A percentile compares a stretch with the other conserved stretches of the same genome.
These are phyloP conservation scores for Penicillium paxilli DNA, from an alignment of 495 filamentous ascomycete genomes.

Conservation along the genomic window DNA sequence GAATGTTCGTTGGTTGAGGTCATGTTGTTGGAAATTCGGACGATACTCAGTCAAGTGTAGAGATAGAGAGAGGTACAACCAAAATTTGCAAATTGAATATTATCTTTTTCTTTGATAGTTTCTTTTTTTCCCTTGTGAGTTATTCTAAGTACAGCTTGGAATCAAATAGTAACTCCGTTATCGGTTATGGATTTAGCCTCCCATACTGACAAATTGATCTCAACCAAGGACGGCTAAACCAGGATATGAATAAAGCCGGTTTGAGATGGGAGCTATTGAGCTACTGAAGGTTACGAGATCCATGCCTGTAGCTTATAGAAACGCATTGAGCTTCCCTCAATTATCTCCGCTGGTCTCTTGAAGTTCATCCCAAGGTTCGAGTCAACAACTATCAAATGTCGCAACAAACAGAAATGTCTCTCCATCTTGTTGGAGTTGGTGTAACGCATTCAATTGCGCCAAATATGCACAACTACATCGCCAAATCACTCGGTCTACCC, in stretches of 20 bases:
- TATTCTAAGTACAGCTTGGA: background rate
- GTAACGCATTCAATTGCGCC: slow-evolving; percentile 45
- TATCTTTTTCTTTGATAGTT: background rate
- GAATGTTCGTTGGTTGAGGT: background rate
- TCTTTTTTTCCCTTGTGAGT: background rate
- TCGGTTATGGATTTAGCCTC: slow-evolving; percentile 8
- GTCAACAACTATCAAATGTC: too few species aligned
- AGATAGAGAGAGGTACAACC: too few species aligned
- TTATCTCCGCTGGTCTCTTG: too few species aligned
- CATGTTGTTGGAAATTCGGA: too few species aligned
- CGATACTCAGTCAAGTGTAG: too few species aligned
- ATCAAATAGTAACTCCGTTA: background rate
- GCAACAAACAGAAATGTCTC: slow-evolving; percentile 9
- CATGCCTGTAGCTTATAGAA: background rate
- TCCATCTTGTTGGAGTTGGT: slow-evolving; percentile 43
- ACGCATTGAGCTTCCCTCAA: too few species aligned
- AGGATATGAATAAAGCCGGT: background rate
- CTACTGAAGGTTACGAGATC: background rate
- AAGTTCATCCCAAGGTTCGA: too few species aligned
- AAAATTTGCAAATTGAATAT: background rate
- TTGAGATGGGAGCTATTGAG: background rate
- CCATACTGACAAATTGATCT: background rate
- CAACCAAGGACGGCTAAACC: background rate
- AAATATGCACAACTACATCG: slow-evolving; percentile 44
- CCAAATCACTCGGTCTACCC: slow-evolving; percentile 32